Conservation (phyloP, 2,329 filamentous ascomycete genomes). For the Sarocladium brachiariae region DNA sequence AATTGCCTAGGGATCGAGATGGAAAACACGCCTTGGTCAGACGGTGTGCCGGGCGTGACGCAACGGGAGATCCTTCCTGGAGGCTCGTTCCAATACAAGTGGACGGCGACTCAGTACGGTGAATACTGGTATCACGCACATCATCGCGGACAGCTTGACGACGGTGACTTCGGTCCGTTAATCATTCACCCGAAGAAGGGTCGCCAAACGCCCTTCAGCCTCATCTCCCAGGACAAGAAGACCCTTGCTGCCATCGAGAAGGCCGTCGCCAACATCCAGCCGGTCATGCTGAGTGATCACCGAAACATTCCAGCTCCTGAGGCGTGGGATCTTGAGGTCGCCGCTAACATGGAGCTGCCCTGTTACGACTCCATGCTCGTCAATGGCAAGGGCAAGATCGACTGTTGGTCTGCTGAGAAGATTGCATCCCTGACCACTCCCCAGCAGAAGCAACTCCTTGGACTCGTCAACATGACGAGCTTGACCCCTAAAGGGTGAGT, state of each 20-base stretch:
- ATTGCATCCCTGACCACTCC: slow-evolving; percentile 30
- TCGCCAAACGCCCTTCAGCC: slow-evolving; percentile 37
- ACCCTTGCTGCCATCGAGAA: slow-evolving; percentile 34
- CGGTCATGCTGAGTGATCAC: slow-evolving; percentile 50
- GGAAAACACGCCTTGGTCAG: slow-evolving; percentile 48
- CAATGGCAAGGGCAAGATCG: slow-evolving; percentile 52
- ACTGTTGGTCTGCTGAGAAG: slow-evolving; percentile 40
- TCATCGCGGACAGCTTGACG: slow-evolving; percentile 46
- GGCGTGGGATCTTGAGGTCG: slow-evolving; percentile 34
- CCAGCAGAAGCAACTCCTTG: slow-evolving; percentile 24
- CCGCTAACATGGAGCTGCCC: slow-evolving; percentile 38
- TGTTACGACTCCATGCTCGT: slow-evolving; percentile 56
- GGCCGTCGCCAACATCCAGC: slow-evolving; percentile 40
- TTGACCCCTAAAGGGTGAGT: slow-evolving; percentile 36
- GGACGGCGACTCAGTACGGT: slow-evolving; percentile 48
- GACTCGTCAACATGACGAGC: slow-evolving; percentile 18
- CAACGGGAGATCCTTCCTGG: slow-evolving; percentile 45
- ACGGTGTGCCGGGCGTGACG: slow-evolving; percentile 51
- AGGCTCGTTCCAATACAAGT: slow-evolving; percentile 43
- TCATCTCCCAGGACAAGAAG: slow-evolving; percentile 28
- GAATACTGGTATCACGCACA: slow-evolving; percentile 58
- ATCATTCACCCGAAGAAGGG: slow-evolving; percentile 34
- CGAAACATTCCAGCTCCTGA: slow-evolving; percentile 44
- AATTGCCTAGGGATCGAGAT: slow-evolving; percentile 37
- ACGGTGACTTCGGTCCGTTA: slow-evolving; percentile 53